Evolutionary conservation across 352 stramenopile species (phyloP), one percentile per base, ranked within the genome.

Genomic region (Pythium monospermum): DNA sequence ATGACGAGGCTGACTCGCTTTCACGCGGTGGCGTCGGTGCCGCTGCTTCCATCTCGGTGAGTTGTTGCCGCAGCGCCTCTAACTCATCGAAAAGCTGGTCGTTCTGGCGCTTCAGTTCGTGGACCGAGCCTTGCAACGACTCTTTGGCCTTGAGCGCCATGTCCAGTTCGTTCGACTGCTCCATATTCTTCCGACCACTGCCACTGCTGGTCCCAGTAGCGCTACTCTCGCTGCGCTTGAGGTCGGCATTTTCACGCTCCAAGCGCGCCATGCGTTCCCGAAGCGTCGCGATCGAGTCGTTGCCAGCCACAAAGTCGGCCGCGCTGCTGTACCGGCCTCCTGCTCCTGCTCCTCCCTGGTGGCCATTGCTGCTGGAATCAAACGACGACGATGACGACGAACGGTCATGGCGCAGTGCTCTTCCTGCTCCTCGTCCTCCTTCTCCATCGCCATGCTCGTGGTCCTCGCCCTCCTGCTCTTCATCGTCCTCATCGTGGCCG

Each of bases 71-170:
- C 18, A 66, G 27, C 0, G 22, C 6, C 40, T 69, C 66, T 4
- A 88, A 35, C 44, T 89, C 74, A 41, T 94, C 83, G 10, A 63
- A 63, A 2, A 91, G 64, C 38, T 89, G 71, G 12, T 87, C 77
- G 51, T 82, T 85, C 55, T 92, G 69, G 25, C 83, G 76, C 63
- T 90, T 85, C 37, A 86, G 64, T 53, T 94, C 71, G 30, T 85
- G 69, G 0, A 90, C 50, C 10, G 75, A 67, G 21, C 77, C 65
- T 46, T 94, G 81, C 19, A 90, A 59, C 7, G 76, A 63, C 43
- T 89, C 74, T 53, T 94, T 94, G 15, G 73, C 63, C 46, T 87
- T 87, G 2, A 86, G 38, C 5, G 78, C 78, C 59, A 90, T 73
- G 31, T 94, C 83, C n/a, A 90, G 55, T 52, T 94, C 83, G 48